phyloP scores from a whole-genome alignment of 1,284 basidiomycete genomes.

The Jaminaea rosea region DNA sequence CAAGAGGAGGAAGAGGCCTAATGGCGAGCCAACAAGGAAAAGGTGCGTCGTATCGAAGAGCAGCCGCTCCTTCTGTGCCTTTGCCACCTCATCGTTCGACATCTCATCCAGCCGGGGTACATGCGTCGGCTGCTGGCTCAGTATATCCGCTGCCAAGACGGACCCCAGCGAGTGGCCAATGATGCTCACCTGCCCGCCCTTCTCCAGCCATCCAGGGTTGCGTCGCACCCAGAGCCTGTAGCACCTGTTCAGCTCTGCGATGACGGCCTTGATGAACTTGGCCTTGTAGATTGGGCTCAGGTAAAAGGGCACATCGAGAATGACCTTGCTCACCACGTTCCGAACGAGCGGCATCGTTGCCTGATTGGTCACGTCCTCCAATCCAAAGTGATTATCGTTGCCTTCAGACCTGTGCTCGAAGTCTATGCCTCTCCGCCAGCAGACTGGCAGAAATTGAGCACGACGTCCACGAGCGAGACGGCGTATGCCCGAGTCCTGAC shows the following conservation, averaged over 20 bases:
- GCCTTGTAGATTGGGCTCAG: conserved; percentile 27
- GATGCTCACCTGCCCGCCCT: conserved; percentile 36
- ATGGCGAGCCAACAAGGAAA: conserved; percentile 45
- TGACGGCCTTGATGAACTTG: conserved; percentile 39
- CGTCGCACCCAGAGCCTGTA: conserved; percentile 42
- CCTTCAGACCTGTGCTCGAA: conserved; percentile 3
- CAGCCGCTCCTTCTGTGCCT: conserved; percentile 11
- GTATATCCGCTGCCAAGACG: conserved; percentile 9
- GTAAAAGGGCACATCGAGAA: conserved; percentile 46
- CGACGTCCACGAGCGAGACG: conserved; percentile 7
- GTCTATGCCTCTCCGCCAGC: conserved; percentile 9
- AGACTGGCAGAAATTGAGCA: conserved; percentile 14
- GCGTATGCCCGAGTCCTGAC: conserved; percentile 4
- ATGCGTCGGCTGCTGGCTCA: conserved; percentile 39
- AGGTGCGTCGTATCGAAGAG: conserved; percentile 34
- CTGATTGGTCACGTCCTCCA: conserved; percentile 12
- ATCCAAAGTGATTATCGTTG: conserved; percentile 12
- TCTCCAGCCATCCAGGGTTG: conserved; percentile 35
- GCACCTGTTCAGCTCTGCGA: conserved; percentile 41
- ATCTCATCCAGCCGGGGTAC: conserved; percentile 14
- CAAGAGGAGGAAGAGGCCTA: conserved; percentile 38
- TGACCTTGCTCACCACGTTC: conserved; percentile 35
- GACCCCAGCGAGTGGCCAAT: conserved; percentile 23
- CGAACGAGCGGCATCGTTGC: conserved; percentile 38
- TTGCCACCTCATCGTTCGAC: conserved; percentile 7